Evolutionary conservation across 2,329 filamentous ascomycete species (phyloP).

Genomic region (Lachnellula subtilissima): DNA sequence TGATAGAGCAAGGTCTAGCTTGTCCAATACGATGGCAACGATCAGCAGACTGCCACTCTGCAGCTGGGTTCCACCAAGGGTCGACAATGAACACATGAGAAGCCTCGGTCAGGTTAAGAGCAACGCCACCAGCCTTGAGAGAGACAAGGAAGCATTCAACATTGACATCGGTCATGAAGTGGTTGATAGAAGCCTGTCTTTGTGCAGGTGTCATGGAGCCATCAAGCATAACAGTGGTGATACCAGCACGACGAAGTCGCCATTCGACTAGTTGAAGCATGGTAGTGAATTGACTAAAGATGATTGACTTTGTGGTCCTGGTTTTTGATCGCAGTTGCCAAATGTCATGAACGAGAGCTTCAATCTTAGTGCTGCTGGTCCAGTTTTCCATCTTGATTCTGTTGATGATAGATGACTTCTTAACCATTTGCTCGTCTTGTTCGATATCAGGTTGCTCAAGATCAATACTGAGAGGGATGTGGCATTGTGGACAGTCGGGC

Average conservation of each 20-base stretch:
- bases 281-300: constrained; percentile 94
- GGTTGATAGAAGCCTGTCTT: constrained; percentile 87
- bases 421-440: constrained; percentile 79
- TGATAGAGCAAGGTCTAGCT: constrained; percentile 88
- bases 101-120: constrained; percentile 90
- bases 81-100: constrained; percentile 95
- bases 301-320: constrained; percentile 91
- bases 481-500: constrained; percentile 81
- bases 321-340: constrained; percentile 90
- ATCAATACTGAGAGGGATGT: constrained; percentile 85
- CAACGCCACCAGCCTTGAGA: constrained; percentile 92
- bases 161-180: constrained; percentile 93
- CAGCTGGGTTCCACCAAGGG: constrained; percentile 99
- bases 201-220: constrained; percentile 95
- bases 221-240: constrained; percentile 97
- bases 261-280: constrained; percentile 98
- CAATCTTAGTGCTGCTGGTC: constrained; percentile 97
- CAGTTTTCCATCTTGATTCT: constrained; percentile 98
- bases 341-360: constrained; percentile 89
- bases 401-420: constrained; percentile 97
- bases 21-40: constrained; percentile 93
- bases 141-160: constrained; percentile 96
- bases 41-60: constrained; percentile 97
- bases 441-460: constrained; percentile 93
- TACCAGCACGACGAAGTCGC: constrained; percentile 92